Percentiles rank a stretch among this genome's conserved stretches.
phyloP scores from a whole-genome alignment of 352 stramenopile genomes.

The Pythium diclinum region DNA sequence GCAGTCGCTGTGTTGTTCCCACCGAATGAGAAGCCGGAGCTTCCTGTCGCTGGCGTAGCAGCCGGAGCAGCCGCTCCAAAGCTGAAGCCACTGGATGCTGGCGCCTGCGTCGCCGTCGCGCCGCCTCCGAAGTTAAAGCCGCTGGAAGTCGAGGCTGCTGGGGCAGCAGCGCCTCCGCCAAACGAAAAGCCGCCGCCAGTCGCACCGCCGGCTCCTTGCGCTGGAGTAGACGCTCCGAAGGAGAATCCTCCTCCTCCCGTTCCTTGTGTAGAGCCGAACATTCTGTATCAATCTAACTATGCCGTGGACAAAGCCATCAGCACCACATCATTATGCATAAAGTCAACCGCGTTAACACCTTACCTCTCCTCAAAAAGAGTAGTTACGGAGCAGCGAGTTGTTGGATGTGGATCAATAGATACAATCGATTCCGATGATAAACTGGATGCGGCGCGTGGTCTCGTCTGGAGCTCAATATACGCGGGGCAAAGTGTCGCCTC shows the following conservation, averaged over 20 bases:
- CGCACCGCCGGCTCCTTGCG: conserved; percentile 11
- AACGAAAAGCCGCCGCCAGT: conserved; percentile 30
- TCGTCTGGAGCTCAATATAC: background rate
- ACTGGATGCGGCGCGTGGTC: background rate
- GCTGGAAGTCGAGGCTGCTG: conserved; percentile 4
- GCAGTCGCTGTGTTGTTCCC: conserved; percentile 21
- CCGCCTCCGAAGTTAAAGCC: conserved; percentile 30
- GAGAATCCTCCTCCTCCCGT: conserved; percentile 39
- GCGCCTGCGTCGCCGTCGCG: conserved; percentile 10
- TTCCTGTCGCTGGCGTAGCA: conserved; percentile 23
- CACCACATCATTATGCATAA: background rate
- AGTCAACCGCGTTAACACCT: background rate
- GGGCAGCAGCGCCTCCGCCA: conserved; percentile 27
- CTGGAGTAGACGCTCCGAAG: conserved; percentile 34
- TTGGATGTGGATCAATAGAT: background rate
- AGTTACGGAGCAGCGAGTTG: background rate
- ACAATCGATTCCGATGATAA: background rate
- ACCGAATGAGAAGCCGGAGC: conserved; percentile 56
- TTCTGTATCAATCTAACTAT: conserved; percentile 13
- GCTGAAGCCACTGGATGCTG: conserved; percentile 28
- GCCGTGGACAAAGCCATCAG: background rate
- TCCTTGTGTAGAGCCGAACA: conserved; percentile 51
- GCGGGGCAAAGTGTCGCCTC: background rate
- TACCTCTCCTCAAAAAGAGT: background rate
- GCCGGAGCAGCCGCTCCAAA: conserved; percentile 29